Conservation (phyloP, 345 rosid species). For the Heritiera littoralis region DNA sequence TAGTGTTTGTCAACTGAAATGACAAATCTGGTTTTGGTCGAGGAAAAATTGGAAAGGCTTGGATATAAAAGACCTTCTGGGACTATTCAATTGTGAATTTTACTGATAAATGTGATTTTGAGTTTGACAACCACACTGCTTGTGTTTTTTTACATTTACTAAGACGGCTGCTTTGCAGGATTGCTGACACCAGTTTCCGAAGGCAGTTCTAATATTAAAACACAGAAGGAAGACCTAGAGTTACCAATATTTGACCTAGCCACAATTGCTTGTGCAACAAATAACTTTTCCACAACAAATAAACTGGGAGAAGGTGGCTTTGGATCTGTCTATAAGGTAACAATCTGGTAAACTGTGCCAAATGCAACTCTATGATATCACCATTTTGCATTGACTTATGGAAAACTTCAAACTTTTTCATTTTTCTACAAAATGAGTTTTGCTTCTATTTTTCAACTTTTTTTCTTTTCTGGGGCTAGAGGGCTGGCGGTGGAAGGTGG, state of each 20-base stretch:
- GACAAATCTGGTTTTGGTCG: no score
- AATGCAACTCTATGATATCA: background rate
- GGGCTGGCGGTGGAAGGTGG: no score
- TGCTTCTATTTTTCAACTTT: no score
- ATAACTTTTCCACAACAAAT: slow-evolving; percentile 25
- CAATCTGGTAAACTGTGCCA: background rate
- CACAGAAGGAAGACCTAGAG: slow-evolving; percentile 31
- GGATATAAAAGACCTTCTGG: background rate
- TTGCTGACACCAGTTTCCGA: background rate
- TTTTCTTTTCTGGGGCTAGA: no score
- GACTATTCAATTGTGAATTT: background rate
- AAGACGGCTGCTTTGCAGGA: background rate
- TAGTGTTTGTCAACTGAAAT: no score
- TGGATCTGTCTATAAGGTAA: slow-evolving; percentile 48
- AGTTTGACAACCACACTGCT: background rate
- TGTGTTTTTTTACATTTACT: background rate
- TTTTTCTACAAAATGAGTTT: no score
- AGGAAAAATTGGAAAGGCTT: no score
- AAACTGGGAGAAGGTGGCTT: slow-evolving; percentile 47
- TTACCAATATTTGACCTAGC: slow-evolving; percentile 34
- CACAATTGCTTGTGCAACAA: slow-evolving; percentile 30
- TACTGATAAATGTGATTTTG: background rate
- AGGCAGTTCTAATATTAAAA: slow-evolving; percentile 3
- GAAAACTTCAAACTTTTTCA: background rate
- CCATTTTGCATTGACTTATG: background rate